Evolutionary conservation across 441 rosid species (phyloP).

Genomic region (Lepidium campestre): DNA sequence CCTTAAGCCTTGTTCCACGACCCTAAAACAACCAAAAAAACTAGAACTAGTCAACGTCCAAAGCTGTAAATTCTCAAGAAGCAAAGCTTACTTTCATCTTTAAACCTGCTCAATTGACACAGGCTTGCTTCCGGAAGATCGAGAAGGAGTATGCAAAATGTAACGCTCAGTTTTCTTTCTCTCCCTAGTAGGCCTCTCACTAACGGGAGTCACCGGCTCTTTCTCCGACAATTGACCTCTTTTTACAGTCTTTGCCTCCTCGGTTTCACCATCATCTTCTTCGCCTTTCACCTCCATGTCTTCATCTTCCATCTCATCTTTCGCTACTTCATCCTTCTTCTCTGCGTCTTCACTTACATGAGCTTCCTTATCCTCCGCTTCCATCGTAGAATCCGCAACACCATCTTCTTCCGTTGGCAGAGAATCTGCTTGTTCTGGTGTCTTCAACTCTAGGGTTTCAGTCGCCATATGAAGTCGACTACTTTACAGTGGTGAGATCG

Average conservation of each 20-base stretch:
- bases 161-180: slow-evolving; percentile 74
- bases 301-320: neutral
- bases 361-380: neutral
- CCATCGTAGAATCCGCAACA: slow-evolving; percentile 1
- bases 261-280: neutral
- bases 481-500: neutral
- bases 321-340: slow-evolving; percentile 9
- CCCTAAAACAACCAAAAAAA: slow-evolving; percentile 49
- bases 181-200: slow-evolving; percentile 72
- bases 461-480: slow-evolving; percentile 41
- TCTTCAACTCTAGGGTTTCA: slow-evolving; percentile 60
- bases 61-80: neutral
- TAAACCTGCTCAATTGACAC: slow-evolving; percentile 62
- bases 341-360: neutral
- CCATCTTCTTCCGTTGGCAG: slow-evolving; percentile 13
- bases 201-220: slow-evolving; percentile 40
- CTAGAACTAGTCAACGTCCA: neutral
- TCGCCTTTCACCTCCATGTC: neutral
- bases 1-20: slow-evolving; percentile 77
- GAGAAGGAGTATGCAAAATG: slow-evolving; percentile 41
- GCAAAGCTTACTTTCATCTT: neutral
- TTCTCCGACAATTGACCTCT: slow-evolving; percentile 5
- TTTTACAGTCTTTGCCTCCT: neutral
- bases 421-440: slow-evolving; percentile 33
- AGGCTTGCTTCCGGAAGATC: slow-evolving; percentile 50